Percentiles rank a stretch among this genome's conserved stretches.
These are phyloP conservation scores for Trichoderma harzianum DNA, from an alignment of 2,329 filamentous ascomycete genomes.

Conservation along the genomic window DNA sequence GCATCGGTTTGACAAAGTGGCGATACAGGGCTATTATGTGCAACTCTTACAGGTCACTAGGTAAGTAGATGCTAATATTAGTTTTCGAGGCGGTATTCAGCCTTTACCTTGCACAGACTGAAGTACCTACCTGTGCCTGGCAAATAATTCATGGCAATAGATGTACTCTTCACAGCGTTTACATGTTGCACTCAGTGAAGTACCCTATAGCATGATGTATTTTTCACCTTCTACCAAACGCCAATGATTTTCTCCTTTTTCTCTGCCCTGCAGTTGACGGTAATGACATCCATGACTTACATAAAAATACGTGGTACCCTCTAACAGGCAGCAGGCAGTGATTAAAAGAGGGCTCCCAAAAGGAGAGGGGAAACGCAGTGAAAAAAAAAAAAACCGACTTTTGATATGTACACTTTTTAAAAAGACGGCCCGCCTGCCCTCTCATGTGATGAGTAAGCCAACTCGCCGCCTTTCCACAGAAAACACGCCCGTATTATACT, in stretches of 20 bases:
- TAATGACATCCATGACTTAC: not conserved
- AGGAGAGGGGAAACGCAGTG: not conserved
- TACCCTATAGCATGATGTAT: not conserved
- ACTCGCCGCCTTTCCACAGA: constrained; percentile 9
- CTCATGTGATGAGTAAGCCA: constrained; percentile 29
- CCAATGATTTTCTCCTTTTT: not conserved
- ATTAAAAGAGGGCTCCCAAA: not conserved
- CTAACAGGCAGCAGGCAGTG: not conserved
- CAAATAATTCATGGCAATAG: not conserved
- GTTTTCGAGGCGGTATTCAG: not conserved
- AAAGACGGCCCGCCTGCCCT: constrained; percentile 18
- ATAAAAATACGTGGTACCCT: not conserved
- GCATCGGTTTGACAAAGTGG: not conserved
- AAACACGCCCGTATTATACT: not conserved
- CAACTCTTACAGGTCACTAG: not conserved
- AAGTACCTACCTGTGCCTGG: not conserved
- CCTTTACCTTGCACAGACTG: not conserved
- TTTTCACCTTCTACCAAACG: not conserved
- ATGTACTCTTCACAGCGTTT: not conserved
- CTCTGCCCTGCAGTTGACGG: not conserved
- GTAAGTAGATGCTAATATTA: not conserved
- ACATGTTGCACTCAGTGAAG: not conserved
- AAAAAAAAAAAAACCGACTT: not conserved
- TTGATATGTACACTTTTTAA: constrained; percentile 8
- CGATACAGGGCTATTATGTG: not conserved